These are phyloP conservation scores for Backusella tuberculispora DNA, from an alignment of 192 early-diverging fungal species.

Conservation along the genomic window DNA sequence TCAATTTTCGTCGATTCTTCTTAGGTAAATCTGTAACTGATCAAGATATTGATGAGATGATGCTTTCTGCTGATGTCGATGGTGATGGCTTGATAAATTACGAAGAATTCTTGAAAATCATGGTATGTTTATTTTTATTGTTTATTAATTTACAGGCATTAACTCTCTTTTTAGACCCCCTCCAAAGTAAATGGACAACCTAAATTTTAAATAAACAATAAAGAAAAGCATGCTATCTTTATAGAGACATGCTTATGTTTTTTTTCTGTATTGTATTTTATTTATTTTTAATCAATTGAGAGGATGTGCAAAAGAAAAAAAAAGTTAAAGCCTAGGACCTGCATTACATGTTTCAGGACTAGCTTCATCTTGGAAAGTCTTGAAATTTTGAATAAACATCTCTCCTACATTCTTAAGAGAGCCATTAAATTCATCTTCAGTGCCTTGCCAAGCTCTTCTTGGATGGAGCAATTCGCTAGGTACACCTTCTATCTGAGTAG, in stretches of 20 bases:
- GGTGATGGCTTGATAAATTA: constrained; percentile 89
- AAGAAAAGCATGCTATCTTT: not conserved
- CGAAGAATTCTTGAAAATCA: constrained; percentile 89
- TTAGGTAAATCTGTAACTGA: constrained; percentile 21
- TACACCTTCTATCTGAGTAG: constrained; percentile 74
- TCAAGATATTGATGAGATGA: constrained; percentile 16
- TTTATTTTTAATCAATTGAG: not conserved
- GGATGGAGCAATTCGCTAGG: constrained; percentile 89
- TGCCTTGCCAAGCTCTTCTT: constrained; percentile 82
- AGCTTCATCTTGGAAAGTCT: constrained; percentile 78
- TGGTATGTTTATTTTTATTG: constrained; percentile 30
- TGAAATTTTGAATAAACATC: constrained; percentile 91
- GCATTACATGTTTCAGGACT: constrained; percentile 72
- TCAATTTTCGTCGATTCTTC: not conserved
- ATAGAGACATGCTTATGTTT: constrained; percentile 4
- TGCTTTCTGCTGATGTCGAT: constrained; percentile 74
- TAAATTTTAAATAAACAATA: constrained; percentile 12
- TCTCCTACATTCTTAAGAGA: constrained; percentile 78
- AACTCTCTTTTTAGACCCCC: constrained; percentile 16
- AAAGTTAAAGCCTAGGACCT: constrained; percentile 52
- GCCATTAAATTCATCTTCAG: constrained; percentile 60
- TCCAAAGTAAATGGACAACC: constrained; percentile 20
- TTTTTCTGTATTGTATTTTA: not conserved
- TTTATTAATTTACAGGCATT: not conserved
- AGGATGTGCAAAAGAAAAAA: not conserved